A percentile compares a stretch with the other conserved stretches of the same genome.
Conservation (phyloP, 768 basidiomycete genomes). For the Hysterangium stoloniferum region DNA sequence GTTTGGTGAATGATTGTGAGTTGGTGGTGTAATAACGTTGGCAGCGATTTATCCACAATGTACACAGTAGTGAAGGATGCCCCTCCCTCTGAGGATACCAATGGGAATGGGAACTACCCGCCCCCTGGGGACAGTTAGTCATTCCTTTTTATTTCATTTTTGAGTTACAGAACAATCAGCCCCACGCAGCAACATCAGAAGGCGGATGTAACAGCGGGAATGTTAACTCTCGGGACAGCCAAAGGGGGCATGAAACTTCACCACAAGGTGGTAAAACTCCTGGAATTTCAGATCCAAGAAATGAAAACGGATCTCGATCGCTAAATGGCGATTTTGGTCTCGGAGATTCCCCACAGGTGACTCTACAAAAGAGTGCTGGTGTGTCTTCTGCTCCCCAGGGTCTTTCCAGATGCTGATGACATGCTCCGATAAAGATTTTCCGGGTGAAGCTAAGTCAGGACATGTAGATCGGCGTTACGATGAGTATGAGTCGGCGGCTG, state of each 20-base stretch:
- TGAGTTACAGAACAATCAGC: neutral
- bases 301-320: neutral
- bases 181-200: constrained; percentile 4
- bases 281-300: neutral
- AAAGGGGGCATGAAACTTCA: neutral
- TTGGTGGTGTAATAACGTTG: neutral
- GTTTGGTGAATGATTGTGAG: constrained; percentile 5
- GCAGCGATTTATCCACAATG: no score
- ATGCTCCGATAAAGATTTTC: neutral
- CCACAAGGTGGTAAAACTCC: neutral
- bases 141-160: neutral
- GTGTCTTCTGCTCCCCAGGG: no score
- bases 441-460: neutral
- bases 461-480: neutral
- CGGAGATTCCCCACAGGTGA: no score
- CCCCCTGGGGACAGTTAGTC: constrained; percentile 3
- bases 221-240: neutral
- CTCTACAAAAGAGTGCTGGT: no score
- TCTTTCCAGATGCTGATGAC: no score
- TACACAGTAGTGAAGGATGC: constrained; percentile 1
- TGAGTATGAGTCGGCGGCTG: constrained; percentile 4
- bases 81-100: neutral
- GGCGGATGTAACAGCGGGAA: constrained; percentile 1
- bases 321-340: no score
- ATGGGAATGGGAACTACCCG: neutral